Percentiles rank a stretch among this genome's conserved stretches.
Conservation (phyloP, 164 flowering plant species). For the Aristolochia fimbriata region DNA sequence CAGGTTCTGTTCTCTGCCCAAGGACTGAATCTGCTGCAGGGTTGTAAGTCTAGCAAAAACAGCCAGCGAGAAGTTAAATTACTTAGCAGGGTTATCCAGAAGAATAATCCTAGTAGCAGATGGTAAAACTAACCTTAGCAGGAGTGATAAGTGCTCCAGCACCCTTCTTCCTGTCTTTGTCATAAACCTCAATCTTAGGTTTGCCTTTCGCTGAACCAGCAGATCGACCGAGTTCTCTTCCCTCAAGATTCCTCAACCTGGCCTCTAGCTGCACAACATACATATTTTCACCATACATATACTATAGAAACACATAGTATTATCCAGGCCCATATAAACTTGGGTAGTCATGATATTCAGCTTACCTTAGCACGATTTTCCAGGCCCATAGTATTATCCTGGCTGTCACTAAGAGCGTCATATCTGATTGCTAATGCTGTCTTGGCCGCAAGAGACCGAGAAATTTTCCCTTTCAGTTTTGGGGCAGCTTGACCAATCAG, state of each 20-base stretch:
- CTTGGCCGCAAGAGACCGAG: constrained; percentile 93
- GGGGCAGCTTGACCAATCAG: constrained; percentile 93
- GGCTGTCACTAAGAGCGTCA: constrained; percentile 87
- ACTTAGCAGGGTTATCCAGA: neutral
- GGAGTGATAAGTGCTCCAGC: constrained; percentile 64
- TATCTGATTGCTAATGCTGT: constrained; percentile 75
- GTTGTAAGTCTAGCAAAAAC: constrained; percentile 7
- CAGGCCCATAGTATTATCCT: constrained; percentile 72
- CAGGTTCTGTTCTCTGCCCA: constrained; percentile 14
- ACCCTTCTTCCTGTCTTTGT: constrained; percentile 75
- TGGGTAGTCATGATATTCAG: too few species aligned
- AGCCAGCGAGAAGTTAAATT: neutral
- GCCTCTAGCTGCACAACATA: constrained; percentile 22
- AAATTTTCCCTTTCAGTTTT: constrained; percentile 81
- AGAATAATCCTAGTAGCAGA: neutral
- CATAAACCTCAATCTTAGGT: constrained; percentile 75
- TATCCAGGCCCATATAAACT: too few species aligned
- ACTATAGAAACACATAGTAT: too few species aligned
- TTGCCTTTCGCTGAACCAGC: constrained; percentile 93
- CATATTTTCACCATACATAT: neutral
- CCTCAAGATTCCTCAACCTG: constrained; percentile 74
- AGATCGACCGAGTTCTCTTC: constrained; percentile 64
- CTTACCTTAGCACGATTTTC: constrained; percentile 72
- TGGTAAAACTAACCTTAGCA: constrained; percentile 52
- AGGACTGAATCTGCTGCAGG: constrained; percentile 61